Evolutionary conservation across 768 basidiomycete genomes (phyloP).

Genomic region (Kwoniella botswanensis): DNA sequence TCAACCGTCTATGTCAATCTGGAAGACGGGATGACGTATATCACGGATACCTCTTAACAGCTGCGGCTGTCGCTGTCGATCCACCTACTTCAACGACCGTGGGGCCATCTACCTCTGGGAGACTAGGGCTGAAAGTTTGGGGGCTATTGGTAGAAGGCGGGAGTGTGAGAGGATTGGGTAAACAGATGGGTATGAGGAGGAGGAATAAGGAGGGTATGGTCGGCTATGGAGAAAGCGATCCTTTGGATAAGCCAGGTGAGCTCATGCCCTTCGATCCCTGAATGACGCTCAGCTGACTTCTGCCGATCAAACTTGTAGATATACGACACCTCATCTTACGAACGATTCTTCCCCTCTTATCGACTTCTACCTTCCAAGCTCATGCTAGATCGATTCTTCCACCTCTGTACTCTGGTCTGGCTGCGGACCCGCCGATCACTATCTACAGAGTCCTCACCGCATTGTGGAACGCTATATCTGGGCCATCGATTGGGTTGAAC

Average conservation of each 20-base stretch:
- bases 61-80: conserved; percentile 48
- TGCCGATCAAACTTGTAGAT: conserved; percentile 28
- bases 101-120: conserved; percentile 30
- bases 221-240: conserved; percentile 50
- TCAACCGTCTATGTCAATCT: conserved; percentile 52
- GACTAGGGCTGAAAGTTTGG: conserved; percentile 48
- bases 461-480: conserved; percentile 46
- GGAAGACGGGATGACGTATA: conserved; percentile 51
- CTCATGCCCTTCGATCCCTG: not conserved
- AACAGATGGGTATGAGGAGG: conserved; percentile 52
- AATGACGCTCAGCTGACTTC: not conserved
- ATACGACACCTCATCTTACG: conserved; percentile 52
- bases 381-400: conserved; percentile 47
- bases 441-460: conserved; percentile 48
- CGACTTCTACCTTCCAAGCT: conserved; percentile 46
- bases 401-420: conserved; percentile 45
- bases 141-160: conserved; percentile 48
- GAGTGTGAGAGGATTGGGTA: conserved; percentile 47
- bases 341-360: conserved; percentile 47
- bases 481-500: conserved; percentile 41
- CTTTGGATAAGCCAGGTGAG: conserved; percentile 55
- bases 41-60: conserved; percentile 45
- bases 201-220: conserved; percentile 47
- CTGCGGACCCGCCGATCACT: conserved; percentile 50
- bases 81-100: conserved; percentile 24